Percentiles rank a stretch among this genome's conserved stretches.
These are phyloP conservation scores for Calonectria montana DNA, from an alignment of 2,329 filamentous ascomycete species.

Conservation along the genomic window DNA sequence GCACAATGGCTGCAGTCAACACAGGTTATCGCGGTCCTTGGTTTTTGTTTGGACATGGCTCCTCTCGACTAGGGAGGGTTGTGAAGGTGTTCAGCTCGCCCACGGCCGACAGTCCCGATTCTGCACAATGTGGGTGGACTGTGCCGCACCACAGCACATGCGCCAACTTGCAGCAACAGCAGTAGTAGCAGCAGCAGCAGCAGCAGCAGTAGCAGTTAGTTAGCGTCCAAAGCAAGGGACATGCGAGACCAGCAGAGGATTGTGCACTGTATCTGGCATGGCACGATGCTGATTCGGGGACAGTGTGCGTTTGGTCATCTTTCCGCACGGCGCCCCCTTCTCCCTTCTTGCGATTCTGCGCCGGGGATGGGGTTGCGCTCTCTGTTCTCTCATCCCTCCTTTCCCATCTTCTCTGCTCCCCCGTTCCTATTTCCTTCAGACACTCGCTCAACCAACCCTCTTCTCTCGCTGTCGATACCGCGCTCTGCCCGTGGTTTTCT, in stretches of 20 bases:
- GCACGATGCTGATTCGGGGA: neutral
- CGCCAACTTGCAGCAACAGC: neutral
- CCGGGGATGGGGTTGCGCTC: constrained; percentile 7
- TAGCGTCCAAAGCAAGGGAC: neutral
- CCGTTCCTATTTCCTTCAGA: constrained; percentile 8
- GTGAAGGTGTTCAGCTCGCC: neutral
- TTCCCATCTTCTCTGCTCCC: constrained; percentile 1
- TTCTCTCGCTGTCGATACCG: constrained; percentile 14
- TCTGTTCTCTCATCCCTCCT: constrained; percentile 11
- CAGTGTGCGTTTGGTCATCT: neutral
- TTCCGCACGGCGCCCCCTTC: constrained; percentile 14
- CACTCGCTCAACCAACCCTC: constrained; percentile 20
- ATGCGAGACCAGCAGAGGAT: neutral
- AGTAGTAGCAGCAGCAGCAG: too few relatives aligned
- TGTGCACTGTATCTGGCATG: constrained; percentile 11
- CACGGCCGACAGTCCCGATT: neutral
- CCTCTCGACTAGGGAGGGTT: neutral
- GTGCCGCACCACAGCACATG: constrained; percentile 6
- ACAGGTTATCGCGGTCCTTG: constrained; percentile 14
- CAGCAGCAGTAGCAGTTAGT: too few relatives aligned
- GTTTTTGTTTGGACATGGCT: neutral
- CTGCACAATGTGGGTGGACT: neutral
- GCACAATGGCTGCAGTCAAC: neutral
- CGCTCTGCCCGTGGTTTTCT: neutral
- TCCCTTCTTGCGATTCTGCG: neutral